These are phyloP conservation scores for Penicillium psychrosexuale DNA, from an alignment of 2,329 filamentous ascomycete species.

Conservation along the genomic window DNA sequence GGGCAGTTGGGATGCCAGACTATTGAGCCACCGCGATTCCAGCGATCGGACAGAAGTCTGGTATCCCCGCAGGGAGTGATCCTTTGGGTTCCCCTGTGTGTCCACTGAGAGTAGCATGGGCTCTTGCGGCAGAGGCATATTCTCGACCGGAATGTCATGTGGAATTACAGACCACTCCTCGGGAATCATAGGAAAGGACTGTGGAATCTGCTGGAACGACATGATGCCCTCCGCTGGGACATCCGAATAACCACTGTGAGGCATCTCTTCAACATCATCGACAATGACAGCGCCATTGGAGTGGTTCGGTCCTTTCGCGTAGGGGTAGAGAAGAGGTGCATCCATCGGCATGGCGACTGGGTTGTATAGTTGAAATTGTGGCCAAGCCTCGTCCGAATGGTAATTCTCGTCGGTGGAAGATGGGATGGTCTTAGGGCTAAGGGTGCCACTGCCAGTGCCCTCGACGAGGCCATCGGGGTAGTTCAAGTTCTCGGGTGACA, in stretches of 20 bases:
- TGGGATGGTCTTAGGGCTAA: conserved; percentile 38
- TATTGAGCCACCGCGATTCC: conserved; percentile 35
- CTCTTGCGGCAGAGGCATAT: conserved; percentile 14
- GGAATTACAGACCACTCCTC: conserved; percentile 29
- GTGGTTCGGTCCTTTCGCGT: conserved; percentile 28
- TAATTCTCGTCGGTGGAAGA: conserved; percentile 40
- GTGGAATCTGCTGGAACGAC: conserved; percentile 31
- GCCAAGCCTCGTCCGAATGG: conserved; percentile 38
- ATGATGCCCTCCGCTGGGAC: conserved; percentile 30
- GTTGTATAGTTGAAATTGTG: conserved; percentile 38
- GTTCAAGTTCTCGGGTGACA: conserved; percentile 33
- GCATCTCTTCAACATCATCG: conserved; percentile 33
- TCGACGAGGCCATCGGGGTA: conserved; percentile 29
- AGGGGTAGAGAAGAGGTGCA: conserved; percentile 32
- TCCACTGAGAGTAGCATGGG: conserved; percentile 18
- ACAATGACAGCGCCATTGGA: conserved; percentile 36
- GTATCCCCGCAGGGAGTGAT: conserved; percentile 21
- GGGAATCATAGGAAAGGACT: conserved; percentile 28
- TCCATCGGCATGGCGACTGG: conserved; percentile 35
- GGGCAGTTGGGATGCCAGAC: conserved; percentile 34
- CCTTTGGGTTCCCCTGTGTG: conserved; percentile 24
- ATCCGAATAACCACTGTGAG: conserved; percentile 30
- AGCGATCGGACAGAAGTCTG: conserved; percentile 30
- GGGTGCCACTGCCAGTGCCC: conserved; percentile 34
- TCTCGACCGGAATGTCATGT: conserved; percentile 14